Evolutionary conservation across 192 early-diverging fungal species (phyloP).

Genomic region (Linnemannia zychae): DNA sequence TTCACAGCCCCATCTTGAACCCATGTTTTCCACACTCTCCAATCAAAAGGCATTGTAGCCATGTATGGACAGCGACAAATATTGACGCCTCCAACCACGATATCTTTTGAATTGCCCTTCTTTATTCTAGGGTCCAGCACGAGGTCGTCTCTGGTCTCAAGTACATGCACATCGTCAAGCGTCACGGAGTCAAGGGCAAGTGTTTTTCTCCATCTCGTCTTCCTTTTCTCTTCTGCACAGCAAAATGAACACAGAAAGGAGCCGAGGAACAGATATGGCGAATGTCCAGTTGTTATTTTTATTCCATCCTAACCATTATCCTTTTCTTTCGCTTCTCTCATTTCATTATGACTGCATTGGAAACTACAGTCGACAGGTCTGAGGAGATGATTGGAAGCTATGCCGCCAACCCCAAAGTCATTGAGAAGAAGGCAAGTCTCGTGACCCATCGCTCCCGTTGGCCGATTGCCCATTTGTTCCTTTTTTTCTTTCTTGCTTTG

Average conservation of each 20-base stretch:
- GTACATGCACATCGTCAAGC: slow-evolving; percentile 95
- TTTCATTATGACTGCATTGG: not conserved
- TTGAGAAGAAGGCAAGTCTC: slow-evolving; percentile 81
- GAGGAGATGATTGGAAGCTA: slow-evolving; percentile 99
- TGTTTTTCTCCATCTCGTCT: not conserved
- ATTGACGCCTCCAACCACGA: not conserved
- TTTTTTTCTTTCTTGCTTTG: not conserved
- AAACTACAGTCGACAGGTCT: slow-evolving; percentile 81
- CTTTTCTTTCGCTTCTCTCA: not conserved
- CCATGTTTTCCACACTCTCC: not conserved
- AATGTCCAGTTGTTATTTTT: slow-evolving; percentile 3
- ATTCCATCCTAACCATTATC: not conserved
- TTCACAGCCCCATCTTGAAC: not conserved
- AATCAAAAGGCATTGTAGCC: not conserved
- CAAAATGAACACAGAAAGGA: not conserved
- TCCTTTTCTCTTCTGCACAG: not conserved
- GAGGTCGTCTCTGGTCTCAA: slow-evolving; percentile 96
- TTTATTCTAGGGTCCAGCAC: slow-evolving; percentile 78
- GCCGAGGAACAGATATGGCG: not conserved
- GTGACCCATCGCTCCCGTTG: not conserved
- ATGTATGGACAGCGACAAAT: not conserved
- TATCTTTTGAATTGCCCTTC: not conserved
- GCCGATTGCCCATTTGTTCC: not conserved
- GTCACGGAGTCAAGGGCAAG: slow-evolving; percentile 67
- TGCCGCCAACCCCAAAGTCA: slow-evolving; percentile 81